These are phyloP conservation scores for Microdochium paspali DNA, from an alignment of 2,329 filamentous ascomycete genomes.

Conservation along the genomic window DNA sequence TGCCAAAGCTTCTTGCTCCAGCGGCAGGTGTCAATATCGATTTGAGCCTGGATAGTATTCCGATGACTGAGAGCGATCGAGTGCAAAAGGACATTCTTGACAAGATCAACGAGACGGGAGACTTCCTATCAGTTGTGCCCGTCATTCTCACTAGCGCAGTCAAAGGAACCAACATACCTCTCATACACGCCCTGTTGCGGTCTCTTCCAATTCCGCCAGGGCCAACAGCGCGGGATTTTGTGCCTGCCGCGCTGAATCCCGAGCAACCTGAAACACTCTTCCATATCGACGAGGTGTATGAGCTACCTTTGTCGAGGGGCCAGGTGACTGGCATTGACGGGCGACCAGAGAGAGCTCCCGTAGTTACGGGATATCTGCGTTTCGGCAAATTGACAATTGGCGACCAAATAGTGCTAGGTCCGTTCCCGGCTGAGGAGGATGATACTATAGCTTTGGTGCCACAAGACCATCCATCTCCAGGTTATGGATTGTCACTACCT, in stretches of 20 bases:
- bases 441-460: constrained; percentile 28
- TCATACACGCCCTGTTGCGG: constrained; percentile 72
- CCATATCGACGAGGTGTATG: constrained; percentile 86
- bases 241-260: constrained; percentile 45
- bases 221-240: constrained; percentile 43
- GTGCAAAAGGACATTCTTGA: constrained; percentile 44
- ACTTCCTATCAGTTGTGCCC: constrained; percentile 53
- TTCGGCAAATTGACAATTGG: constrained; percentile 70
- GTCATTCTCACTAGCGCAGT: constrained; percentile 84
- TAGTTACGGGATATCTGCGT: constrained; percentile 78
- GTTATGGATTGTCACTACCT: constrained; percentile 39
- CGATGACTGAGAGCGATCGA: constrained; percentile 44
- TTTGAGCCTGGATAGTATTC: constrained; percentile 46
- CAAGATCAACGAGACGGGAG: constrained; percentile 32
- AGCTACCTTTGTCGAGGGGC: constrained; percentile 54
- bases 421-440: constrained; percentile 54
- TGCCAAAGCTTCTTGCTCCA: constrained; percentile 62
- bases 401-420: constrained; percentile 69
- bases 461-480: constrained; percentile 36
- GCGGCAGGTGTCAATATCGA: constrained; percentile 29
- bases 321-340: constrained; percentile 20
- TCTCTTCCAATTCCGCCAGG: constrained; percentile 59
- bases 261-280: constrained; percentile 61
- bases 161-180: constrained; percentile 71
- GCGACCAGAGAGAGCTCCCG: constrained; percentile 28